These are phyloP conservation scores for Monocercomonoides exilis DNA, from an alignment of 78 protist species.

Conservation along the genomic window DNA sequence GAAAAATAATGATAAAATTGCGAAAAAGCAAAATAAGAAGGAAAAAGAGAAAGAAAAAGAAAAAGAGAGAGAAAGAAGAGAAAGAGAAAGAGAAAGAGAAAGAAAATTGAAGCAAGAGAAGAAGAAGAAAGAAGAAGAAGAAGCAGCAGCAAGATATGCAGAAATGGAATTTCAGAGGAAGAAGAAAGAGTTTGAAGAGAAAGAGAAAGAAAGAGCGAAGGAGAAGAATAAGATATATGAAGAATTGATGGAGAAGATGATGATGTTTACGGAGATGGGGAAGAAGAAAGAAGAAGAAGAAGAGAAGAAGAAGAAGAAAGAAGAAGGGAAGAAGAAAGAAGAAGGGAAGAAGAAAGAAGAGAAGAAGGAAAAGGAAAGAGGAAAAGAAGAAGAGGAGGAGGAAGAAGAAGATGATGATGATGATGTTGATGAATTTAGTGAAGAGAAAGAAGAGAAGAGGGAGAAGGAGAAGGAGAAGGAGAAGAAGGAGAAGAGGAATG, in stretches of 20 bases:
- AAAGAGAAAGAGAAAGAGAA: background rate
- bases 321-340: background rate
- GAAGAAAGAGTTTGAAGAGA: no score
- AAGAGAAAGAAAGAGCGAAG: background rate
- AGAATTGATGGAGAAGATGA: background rate
- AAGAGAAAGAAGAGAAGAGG: background rate
- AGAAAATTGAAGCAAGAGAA: no score
- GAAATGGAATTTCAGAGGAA: no score
- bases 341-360: background rate
- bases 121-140: no score
- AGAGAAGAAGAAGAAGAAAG: background rate
- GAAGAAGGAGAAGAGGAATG: no score
- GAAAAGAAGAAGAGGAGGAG: background rate
- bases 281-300: background rate
- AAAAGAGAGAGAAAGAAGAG: background rate
- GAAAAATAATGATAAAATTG: no score
- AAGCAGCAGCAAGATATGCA: no score
- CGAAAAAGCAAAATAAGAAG: background rate
- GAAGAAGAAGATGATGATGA: background rate
- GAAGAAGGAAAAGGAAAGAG: background rate
- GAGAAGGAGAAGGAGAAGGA: no score
- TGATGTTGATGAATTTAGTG: no score
- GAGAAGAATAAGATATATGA: background rate
- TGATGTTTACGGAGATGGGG: background rate
- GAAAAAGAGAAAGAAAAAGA: background rate